These are phyloP conservation scores for Mycena floridula DNA, from an alignment of 768 basidiomycete species.

Conservation along the genomic window DNA sequence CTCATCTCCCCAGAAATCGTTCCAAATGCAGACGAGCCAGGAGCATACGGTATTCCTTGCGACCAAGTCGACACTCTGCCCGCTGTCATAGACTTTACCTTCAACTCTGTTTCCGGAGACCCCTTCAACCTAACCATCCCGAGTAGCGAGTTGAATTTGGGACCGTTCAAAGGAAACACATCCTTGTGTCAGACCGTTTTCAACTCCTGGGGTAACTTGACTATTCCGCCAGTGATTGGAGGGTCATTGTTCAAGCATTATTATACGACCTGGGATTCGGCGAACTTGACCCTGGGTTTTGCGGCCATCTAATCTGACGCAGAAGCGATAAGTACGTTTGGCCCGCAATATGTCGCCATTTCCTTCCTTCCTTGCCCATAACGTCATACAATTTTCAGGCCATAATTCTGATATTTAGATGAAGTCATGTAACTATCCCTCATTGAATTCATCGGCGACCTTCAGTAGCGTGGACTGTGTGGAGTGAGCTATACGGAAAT, in stretches of 20 bases:
- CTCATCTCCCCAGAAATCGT: constrained; percentile 27
- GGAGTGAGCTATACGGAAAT: too few relatives aligned
- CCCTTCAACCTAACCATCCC: neutral
- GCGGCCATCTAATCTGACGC: too few relatives aligned
- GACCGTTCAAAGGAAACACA: neutral
- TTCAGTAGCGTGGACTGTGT: too few relatives aligned
- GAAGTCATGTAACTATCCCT: too few relatives aligned
- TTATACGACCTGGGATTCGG: neutral
- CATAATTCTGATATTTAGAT: too few relatives aligned
- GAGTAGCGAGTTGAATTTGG: neutral
- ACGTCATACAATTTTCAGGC: too few relatives aligned
- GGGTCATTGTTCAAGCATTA: neutral
- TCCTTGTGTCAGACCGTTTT: neutral
- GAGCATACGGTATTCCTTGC: constrained; percentile 27
- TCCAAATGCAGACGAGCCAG: constrained; percentile 22
- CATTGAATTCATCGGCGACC: too few relatives aligned
- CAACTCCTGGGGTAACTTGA: neutral
- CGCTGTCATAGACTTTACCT: constrained; percentile 16
- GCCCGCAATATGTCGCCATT: too few relatives aligned
- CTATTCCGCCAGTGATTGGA: neutral
- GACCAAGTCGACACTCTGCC: constrained; percentile 17
- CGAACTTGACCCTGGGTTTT: neutral
- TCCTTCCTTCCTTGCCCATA: too few relatives aligned
- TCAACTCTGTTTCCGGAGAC: neutral
- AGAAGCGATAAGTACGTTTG: too few relatives aligned